Evolutionary conservation across 768 basidiomycete genomes (phyloP), one percentile per base, ranked within the genome.

Genomic region (Cyclocybe aegerita): DNA sequence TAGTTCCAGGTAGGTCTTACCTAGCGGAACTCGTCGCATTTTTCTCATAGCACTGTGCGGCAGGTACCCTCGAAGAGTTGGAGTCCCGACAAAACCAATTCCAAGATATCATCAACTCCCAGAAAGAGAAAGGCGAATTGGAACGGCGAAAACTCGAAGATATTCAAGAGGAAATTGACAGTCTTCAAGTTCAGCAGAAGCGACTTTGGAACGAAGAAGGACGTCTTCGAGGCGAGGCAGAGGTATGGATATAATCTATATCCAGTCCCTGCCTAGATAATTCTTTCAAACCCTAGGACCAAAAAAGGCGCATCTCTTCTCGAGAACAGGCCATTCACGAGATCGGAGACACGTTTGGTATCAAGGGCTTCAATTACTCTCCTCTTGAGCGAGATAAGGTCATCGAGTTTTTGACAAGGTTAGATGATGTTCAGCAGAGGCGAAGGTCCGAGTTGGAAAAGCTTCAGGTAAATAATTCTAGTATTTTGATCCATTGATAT

Each of bases 41-140:
- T 40, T 43, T 61, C 42, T 55, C 33, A 39, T 40, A 43, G 42
- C n/a, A 16, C 33, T 46, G 23, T 5, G 4, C 23, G 23, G 23
- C 23, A 92, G 92, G 86, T 43, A 80, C 82, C 6, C 85, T 93
- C 47, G 85, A 87, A 40, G 86, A 92, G 52, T 71, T 96, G 9
- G 68, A 78, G 41, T 67, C 65, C 11, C 81, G 83, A 14, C 54
- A 84, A 41, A 67, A 74, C 33, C 82, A 82, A 50, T 85, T 86
- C 50, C 80, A 85, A 56, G 73, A 80, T 23, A 77, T 85, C 50
- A 74, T 86, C 46, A 65, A 66, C 41, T 59, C 68, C 42, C 76
- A 82, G 45, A 80, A 77, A 56, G 74, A 78, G 45, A 77, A 75
- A 48, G 73, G 75, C 46, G 66, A 67, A 9, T 53, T 65, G 1